Percentiles rank a stretch among this genome's conserved stretches.
These are phyloP conservation scores for Cryphonectria parasitica DNA, from an alignment of 2,329 filamentous ascomycete genomes.

Conservation along the genomic window DNA sequence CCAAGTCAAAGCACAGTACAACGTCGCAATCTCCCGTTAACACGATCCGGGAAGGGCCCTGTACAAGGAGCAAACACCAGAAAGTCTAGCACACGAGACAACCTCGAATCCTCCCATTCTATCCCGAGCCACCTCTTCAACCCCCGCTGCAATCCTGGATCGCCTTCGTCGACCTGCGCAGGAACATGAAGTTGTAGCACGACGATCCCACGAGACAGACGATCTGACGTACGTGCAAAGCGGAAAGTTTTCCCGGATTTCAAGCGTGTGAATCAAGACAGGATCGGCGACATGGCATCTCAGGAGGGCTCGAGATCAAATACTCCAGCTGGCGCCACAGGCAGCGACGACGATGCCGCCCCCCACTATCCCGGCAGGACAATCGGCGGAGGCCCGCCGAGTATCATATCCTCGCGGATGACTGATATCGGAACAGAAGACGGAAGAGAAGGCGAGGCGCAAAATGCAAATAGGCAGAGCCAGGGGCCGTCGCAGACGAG, in stretches of 20 bases:
- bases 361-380: conserved; percentile 47
- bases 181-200: conserved; percentile 21
- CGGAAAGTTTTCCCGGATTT: not conserved
- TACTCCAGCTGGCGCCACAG: conserved; percentile 36
- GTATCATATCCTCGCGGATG: conserved; percentile 74
- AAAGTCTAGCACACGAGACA: not conserved
- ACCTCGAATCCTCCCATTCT: not conserved
- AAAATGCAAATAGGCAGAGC: conserved; percentile 35
- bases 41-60: conserved; percentile 13
- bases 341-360: conserved; percentile 44
- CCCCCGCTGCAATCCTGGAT: not conserved
- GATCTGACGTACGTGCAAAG: conserved; percentile 1
- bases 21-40: conserved; percentile 19
- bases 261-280: not conserved
- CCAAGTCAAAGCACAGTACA: conserved; percentile 1
- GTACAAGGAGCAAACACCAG: not conserved
- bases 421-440: conserved; percentile 66
- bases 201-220: conserved; percentile 13
- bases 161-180: not conserved
- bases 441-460: conserved; percentile 48
- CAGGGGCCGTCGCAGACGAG: conserved; percentile 51
- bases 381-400: conserved; percentile 52
- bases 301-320: conserved; percentile 42
- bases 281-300: conserved; percentile 41
- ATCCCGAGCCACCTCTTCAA: conserved; percentile 2